Base-by-base conservation (phyloP, 148 eudicot species). In the Nepenthes mirabilis region DNA sequence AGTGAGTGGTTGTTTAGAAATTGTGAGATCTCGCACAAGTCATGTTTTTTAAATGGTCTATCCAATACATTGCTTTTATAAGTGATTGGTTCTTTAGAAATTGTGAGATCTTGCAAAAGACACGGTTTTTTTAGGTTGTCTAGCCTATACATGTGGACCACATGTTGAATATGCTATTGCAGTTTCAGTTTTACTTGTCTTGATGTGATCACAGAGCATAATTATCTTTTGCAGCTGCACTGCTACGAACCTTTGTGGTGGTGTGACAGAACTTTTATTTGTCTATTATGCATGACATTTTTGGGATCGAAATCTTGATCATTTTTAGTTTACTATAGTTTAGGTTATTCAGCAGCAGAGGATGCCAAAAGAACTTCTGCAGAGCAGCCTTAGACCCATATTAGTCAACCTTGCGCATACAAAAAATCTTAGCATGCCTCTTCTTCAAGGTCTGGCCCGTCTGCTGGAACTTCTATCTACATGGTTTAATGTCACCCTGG, bases 331-430 rank as follows among this genome's bases (percentile, higher is more conserved):
- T 55, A 63, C 43, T 12, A 61, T 66, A 12, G 43, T 59, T 57
- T 73, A 93, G 99, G 99, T 84, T 53, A 80, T 89, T 70, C 76
- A 80, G 37, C 98, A 93, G 71, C 96, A 82, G 75, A 82, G 99
- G 74, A 93, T 93, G 95, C 99, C 99, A 10, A 93, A 93, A 69
- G 99, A 93, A 77, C 99, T 93, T 76, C 79, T 93, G 64, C 96
- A 88, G 74, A 86, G 87, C 66, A 88, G 99, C 78, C 86, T 93
- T 70, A 80, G 96, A 75, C 99, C 99, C 14, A 93, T 93, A 68
- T 68, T 93, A 68, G 91, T 84, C 61, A 93, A 93, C 77, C 72
- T 93, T 74, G 99, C 95, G 14, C 89, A 89, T 68, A 93, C 99
- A 45, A 88, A 80, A 74, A 93, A 89, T 73, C 91, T 93, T 66